Evolutionary conservation across 768 basidiomycete genomes (phyloP).

Genomic region (Ramaria rubella): DNA sequence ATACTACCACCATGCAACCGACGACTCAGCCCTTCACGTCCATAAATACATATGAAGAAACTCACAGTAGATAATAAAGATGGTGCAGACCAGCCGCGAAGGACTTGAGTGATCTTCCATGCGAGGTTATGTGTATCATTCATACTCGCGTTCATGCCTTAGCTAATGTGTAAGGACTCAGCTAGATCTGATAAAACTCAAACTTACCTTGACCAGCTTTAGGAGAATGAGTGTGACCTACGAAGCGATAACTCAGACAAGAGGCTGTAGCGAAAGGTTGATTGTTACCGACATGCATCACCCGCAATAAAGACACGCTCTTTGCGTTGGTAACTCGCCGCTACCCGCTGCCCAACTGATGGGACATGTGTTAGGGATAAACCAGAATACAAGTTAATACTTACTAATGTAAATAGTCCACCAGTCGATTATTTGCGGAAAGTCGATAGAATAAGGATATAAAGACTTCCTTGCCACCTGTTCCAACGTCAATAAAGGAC

Average conservation of each 20-base stretch:
- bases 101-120: conserved; percentile 56
- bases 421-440: conserved; percentile 53
- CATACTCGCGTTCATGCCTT: conserved; percentile 68
- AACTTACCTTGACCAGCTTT: conserved; percentile 44
- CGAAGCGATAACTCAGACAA: conserved; percentile 22
- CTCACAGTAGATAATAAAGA: conserved; percentile 45
- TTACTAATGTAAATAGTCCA: conserved; percentile 68
- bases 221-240: conserved; percentile 21
- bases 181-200: background rate
- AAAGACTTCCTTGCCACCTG: conserved; percentile 53
- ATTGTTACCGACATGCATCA: conserved; percentile 46
- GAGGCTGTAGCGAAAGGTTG: conserved; percentile 54
- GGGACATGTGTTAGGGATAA: background rate
- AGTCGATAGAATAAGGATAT: conserved; percentile 46
- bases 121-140: conserved; percentile 68
- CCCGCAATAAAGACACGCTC: conserved; percentile 72
- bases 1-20: conserved; percentile 39
- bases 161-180: background rate
- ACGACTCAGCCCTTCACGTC: background rate
- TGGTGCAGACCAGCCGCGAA: conserved; percentile 46
- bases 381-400: conserved; percentile 15
- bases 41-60: background rate
- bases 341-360: conserved; percentile 69
- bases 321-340: conserved; percentile 51
- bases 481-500: background rate